A percentile compares a stretch with the other conserved stretches of the same genome.
Evolutionary conservation across 2,329 filamentous ascomycete genomes (phyloP).

Genomic region (Rhynchosporium agropyri): DNA sequence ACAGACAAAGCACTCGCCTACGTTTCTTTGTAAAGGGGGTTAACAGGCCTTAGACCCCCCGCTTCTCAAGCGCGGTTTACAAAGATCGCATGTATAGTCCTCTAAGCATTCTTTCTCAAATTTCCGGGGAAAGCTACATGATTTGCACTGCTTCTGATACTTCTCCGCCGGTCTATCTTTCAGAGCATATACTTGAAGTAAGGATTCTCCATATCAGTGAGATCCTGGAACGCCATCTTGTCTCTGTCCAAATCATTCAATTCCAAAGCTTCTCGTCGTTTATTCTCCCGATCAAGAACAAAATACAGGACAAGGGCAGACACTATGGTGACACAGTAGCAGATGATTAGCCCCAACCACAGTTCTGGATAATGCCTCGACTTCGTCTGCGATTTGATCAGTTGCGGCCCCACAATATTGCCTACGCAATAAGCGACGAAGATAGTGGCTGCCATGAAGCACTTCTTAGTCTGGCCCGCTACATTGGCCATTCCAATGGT

Average conservation of each 20-base stretch:
- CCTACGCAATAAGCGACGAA: slow-evolving; percentile 77
- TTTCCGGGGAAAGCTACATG: not conserved
- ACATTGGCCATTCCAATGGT: slow-evolving; percentile 67
- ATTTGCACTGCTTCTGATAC: not conserved
- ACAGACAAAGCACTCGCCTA: no score
- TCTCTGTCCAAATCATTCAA: slow-evolving; percentile 64
- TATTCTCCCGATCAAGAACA: slow-evolving; percentile 63
- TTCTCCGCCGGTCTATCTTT: not conserved
- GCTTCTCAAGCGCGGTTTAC: no score
- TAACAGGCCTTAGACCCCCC: no score
- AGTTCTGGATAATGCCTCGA: slow-evolving; percentile 68
- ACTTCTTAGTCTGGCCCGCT: slow-evolving; percentile 77
- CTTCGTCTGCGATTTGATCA: slow-evolving; percentile 69
- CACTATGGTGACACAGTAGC: slow-evolving; percentile 69
- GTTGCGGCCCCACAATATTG: slow-evolving; percentile 75
- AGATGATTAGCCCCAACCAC: slow-evolving; percentile 70
- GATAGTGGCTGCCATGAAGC: slow-evolving; percentile 71
- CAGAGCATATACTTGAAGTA: slow-evolving; percentile 60
- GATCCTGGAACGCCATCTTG: slow-evolving; percentile 66
- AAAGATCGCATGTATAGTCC: no score
- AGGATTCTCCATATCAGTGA: slow-evolving; percentile 69
- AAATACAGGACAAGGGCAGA: slow-evolving; percentile 59
- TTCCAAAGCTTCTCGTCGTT: slow-evolving; percentile 49
- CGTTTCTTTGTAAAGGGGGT: no score
- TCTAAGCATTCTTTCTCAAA: not conserved